Conservation (phyloP, 306 rosid genomes). For the Sophora flavescens region DNA sequence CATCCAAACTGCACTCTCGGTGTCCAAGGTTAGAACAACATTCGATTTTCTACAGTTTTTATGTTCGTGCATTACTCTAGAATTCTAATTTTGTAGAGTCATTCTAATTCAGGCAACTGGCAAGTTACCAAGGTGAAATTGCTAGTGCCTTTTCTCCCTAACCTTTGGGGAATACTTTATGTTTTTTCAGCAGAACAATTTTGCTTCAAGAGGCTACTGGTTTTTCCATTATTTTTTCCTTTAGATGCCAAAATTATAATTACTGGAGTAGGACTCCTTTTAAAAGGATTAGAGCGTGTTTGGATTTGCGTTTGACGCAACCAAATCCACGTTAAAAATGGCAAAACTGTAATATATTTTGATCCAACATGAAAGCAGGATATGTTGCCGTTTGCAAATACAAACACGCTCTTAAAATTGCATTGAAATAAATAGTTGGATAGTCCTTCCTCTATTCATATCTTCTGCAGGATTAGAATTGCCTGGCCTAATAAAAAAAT, state of each 20-base stretch:
- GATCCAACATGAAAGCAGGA: too few relatives aligned
- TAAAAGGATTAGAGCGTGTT: neutral
- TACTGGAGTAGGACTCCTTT: neutral
- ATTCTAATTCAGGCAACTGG: neutral
- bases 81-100: neutral
- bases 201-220: neutral
- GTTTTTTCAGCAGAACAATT: neutral
- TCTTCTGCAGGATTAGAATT: slow-evolving; percentile 8
- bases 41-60: neutral
- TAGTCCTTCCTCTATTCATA: neutral
- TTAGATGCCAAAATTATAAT: neutral
- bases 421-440: neutral
- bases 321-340: too few relatives aligned
- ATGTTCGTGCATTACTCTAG: neutral
- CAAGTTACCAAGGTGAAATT: neutral
- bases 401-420: neutral
- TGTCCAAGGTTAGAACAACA: slow-evolving; percentile 53
- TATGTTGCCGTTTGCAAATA: too few relatives aligned
- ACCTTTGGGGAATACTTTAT: neutral
- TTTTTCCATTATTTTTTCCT: too few relatives aligned
- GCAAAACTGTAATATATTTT: too few relatives aligned
- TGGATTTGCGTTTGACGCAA: too few relatives aligned
- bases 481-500: neutral
- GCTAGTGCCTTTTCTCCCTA: neutral
- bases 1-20: slow-evolving; percentile 53